Evolutionary conservation across 768 basidiomycete genomes (phyloP), one percentile per base, ranked within the genome.

Genomic region (Albatrellus ellisii): DNA sequence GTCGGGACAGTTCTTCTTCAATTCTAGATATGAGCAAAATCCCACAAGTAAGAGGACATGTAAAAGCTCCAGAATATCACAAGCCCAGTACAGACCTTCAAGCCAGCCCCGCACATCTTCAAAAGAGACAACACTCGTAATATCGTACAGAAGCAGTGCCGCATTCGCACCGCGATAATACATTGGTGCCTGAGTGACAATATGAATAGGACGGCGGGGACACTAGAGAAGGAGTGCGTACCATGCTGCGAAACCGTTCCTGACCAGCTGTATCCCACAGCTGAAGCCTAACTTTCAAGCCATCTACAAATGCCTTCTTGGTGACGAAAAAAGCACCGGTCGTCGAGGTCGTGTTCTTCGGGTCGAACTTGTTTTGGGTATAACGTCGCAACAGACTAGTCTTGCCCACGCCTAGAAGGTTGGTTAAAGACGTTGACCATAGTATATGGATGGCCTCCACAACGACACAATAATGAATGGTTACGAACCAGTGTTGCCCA

Each of bases 141-240:
- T 88, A 69, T 97, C 91, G 65, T 97, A 97, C 58, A 94, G 71
- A 52, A 95, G 70, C 48, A 97, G 73, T 27, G 91, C 91, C 50
- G 90, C 91, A 58, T 92, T 86, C 54, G 91, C 87, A 58, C 89
- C 89, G 64, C 89, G 79, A 71, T 92, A 92, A 67, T 92, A 94
- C 81, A 94, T 90, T 52, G 87, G 88, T 53, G 90, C 90, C 88
- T 88, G 53, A 37, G 34, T 34, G 34, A 17, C 34, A 44, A 28
- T 42, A 41, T 37, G 29, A 45, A 6, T 36, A 31, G 28, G 20
- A 44, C 32, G 41, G 28, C 33, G 26, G 8, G 17, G 34, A 36
- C 18, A 35, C 21, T 34, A 36, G 41, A 25, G 14, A 18, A 35
- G 33, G 35, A 38, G 11, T 17, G 62, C 75, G 32, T 46, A 85